Base-by-base conservation (phyloP, 441 rosid genomes). In the Pelargonium australe region DNA sequence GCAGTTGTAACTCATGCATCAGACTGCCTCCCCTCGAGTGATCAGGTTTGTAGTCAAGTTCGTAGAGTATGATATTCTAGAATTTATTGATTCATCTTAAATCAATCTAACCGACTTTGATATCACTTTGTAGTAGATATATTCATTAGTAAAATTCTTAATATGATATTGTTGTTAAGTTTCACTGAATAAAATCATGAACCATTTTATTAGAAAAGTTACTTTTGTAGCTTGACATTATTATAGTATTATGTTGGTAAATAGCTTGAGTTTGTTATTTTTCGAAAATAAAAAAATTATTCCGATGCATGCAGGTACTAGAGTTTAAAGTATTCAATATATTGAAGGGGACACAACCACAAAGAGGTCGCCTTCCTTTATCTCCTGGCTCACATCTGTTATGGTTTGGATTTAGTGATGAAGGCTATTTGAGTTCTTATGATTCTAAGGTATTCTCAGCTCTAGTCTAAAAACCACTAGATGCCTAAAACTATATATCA, bases 371-470 rank as follows among this genome's bases (percentile, higher is more conserved):
- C 67, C 87, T 94, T 78, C 89, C 99, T 12, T 67, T 87, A 75
- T 83, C 88, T 77, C 96, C 99, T 70, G 87, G 91, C 75, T 94
- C 99, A 66, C 76, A 68, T 73, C 73, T 94, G 73, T 72, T 79
- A 55, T 94, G 99, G 99, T 75, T 91, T 63, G 97, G 97, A 47
- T 94, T 88, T 75, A 89, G 91, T 68, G 96, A 94, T 70, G 92
- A 89, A 77, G 99, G 99, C 58, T 85, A 79, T 53, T 77, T 94
- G 80, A 87, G 94, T 79, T 82, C 87, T 63, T 91, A 78, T 71
- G 99, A 94, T 75, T 89, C 99, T 11, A 85, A 86, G 96, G 99
- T 91, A 73, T 53, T 43, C 49, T 74, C 49, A 51, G 63, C 60
- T 67, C 25, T 66, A 13, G 65, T 72, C 71, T 66, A 68, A 14